A percentile compares a stretch with the other conserved stretches of the same genome.
phyloP scores from a whole-genome alignment of 148 eudicot genomes.

The Linanthus parryae region DNA sequence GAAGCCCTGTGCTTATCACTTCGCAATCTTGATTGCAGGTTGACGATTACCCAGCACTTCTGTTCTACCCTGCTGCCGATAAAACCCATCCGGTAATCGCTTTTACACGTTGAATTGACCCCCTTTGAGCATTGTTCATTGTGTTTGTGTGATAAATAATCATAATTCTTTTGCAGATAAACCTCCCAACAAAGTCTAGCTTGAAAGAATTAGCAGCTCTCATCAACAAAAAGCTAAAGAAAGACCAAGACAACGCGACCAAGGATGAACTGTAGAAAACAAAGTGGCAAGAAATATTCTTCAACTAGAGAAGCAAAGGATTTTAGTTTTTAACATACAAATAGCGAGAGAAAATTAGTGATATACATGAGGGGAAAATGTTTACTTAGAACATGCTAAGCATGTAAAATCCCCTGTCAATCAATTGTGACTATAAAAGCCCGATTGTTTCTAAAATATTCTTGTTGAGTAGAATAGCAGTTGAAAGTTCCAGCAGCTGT shows the following conservation, averaged over 20 bases:
- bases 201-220: constrained; percentile 74
- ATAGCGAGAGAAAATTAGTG: too few relatives aligned
- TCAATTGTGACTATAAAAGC: too few relatives aligned
- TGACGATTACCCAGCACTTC: constrained; percentile 66
- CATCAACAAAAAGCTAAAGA: constrained; percentile 61
- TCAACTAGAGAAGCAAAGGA: too few relatives aligned
- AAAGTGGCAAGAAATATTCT: neutral
- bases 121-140: neutral
- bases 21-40: constrained; percentile 47
- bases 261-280: constrained; percentile 70
- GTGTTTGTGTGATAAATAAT: neutral
- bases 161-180: constrained; percentile 39
- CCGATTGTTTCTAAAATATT: too few relatives aligned
- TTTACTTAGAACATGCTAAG: too few relatives aligned
- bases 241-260: constrained; percentile 24
- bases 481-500: too few relatives aligned
- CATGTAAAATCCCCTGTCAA: too few relatives aligned
- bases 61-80: constrained; percentile 68
- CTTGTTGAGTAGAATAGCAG: too few relatives aligned
- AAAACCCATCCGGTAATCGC: constrained; percentile 64
- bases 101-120: too few relatives aligned
- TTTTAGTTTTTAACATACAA: too few relatives aligned
- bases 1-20: too few relatives aligned
- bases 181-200: constrained; percentile 55
- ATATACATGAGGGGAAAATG: too few relatives aligned